phyloP scores from a whole-genome alignment of 2,329 filamentous ascomycete species.

The Phyllosticta citribraziliensis region DNA sequence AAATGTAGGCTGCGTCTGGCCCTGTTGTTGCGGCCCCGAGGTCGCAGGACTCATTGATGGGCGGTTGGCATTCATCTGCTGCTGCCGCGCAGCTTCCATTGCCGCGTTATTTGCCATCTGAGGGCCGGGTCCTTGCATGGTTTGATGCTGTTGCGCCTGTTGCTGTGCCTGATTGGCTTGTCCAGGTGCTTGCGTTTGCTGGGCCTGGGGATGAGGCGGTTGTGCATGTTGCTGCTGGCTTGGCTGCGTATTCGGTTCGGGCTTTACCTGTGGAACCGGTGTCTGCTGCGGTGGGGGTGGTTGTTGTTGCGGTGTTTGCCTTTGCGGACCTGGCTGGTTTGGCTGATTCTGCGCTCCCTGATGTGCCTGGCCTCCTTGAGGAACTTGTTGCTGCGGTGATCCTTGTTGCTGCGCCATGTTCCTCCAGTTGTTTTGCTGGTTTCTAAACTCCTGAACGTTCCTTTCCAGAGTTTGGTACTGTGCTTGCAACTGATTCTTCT shows the following conservation, averaged over 20 bases:
- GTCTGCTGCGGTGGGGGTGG: background rate
- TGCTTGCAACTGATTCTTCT: conserved; percentile 21
- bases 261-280: conserved; percentile 26
- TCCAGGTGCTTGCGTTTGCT: conserved; percentile 14
- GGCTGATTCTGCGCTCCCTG: conserved; percentile 12
- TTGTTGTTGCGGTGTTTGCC: conserved; percentile 16
- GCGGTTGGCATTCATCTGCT: conserved; percentile 6
- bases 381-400: conserved; percentile 12
- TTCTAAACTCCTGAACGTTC: conserved; percentile 26
- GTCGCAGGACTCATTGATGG: conserved; percentile 9
- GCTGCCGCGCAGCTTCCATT: conserved; percentile 5
- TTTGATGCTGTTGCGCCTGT: conserved; percentile 14
- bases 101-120: conserved; percentile 4
- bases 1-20: conserved; percentile 16
- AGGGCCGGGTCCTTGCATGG: conserved; percentile 11
- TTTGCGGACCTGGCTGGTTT: conserved; percentile 1
- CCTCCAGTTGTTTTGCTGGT: conserved; percentile 25
- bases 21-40: conserved; percentile 16
- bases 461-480: conserved; percentile 21
- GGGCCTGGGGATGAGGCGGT: conserved; percentile 17
- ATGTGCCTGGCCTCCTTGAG: conserved; percentile 9
- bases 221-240: conserved; percentile 11
- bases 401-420: conserved; percentile 12
- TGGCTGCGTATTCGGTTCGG: conserved; percentile 20
- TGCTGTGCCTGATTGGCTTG: conserved; percentile 13